These are phyloP conservation scores for Candolleomyces eurysporus DNA, from an alignment of 768 basidiomycete species.

Conservation along the genomic window DNA sequence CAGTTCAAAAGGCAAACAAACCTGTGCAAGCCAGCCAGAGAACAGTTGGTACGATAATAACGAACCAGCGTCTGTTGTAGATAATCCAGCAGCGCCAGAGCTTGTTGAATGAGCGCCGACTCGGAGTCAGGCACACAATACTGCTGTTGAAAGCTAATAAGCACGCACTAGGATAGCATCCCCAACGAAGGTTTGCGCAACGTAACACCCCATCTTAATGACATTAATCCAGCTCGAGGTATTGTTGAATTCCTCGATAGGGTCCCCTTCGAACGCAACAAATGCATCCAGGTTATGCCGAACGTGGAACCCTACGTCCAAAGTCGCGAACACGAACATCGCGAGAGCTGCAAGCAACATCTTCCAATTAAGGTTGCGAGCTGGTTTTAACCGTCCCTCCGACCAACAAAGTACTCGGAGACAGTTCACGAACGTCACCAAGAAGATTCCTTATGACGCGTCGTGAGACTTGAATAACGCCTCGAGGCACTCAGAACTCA, in stretches of 20 bases:
- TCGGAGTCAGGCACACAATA: background rate
- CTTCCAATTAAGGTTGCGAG: constrained; percentile 24
- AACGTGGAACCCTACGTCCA: constrained; percentile 41
- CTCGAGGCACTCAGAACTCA: too few species aligned
- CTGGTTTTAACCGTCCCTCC: constrained; percentile 26
- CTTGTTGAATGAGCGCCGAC: constrained; percentile 15
- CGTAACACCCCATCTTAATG: constrained; percentile 39
- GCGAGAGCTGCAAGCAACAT: constrained; percentile 36
- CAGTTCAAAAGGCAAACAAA: constrained; percentile 9
- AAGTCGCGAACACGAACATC: constrained; percentile 38
- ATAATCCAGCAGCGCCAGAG: constrained; percentile 39
- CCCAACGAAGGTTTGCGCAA: constrained; percentile 41
- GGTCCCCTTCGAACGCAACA: constrained; percentile 30
- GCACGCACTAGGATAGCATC: constrained; percentile 40
- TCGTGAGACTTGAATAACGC: background rate
- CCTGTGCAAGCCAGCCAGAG: constrained; percentile 38
- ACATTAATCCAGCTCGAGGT: constrained; percentile 40
- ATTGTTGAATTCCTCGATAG: constrained; percentile 30
- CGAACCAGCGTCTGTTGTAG: constrained; percentile 27
- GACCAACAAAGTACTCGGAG: constrained; percentile 30
- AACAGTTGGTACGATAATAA: constrained; percentile 27
- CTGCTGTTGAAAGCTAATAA: background rate
- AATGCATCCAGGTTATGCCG: constrained; percentile 42
- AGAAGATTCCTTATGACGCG: constrained; percentile 28
- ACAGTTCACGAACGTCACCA: constrained; percentile 35